A percentile compares a stretch with the other conserved stretches of the same genome.
Evolutionary conservation across 2,329 filamentous ascomycete genomes (phyloP).

Genomic region (Dothidotthia symphoricarpi): DNA sequence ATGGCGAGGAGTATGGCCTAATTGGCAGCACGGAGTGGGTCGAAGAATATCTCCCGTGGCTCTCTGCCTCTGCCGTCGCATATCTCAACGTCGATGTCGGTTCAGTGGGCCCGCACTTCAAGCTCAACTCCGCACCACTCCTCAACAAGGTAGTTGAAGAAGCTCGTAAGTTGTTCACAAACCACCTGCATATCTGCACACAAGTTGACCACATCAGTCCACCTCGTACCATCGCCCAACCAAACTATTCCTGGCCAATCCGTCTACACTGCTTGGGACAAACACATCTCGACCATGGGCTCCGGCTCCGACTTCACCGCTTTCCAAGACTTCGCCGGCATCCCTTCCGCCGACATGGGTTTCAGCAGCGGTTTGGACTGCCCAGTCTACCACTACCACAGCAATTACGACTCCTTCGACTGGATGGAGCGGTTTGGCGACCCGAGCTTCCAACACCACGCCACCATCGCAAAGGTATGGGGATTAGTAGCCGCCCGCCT

Average conservation of each 20-base stretch:
- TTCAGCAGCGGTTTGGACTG: slow-evolving; percentile 28
- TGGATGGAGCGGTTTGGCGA: slow-evolving; percentile 85
- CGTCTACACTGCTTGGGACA: slow-evolving; percentile 61
- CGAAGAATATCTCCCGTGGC: slow-evolving; percentile 82
- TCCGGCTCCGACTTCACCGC: slow-evolving; percentile 54
- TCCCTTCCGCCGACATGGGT: slow-evolving; percentile 50
- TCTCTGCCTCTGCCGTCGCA: slow-evolving; percentile 68
- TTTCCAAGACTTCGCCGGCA: slow-evolving; percentile 54
- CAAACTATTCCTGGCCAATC: slow-evolving; percentile 70
- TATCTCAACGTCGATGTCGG: slow-evolving; percentile 86
- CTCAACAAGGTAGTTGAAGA: slow-evolving; percentile 71
- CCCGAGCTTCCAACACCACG: slow-evolving; percentile 58
- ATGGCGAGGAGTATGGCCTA: slow-evolving; percentile 75
- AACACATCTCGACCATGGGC: slow-evolving; percentile 56
- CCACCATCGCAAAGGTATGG: slow-evolving; percentile 49
- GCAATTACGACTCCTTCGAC: slow-evolving; percentile 78
- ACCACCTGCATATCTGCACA: not conserved
- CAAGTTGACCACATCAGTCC: slow-evolving; percentile 22
- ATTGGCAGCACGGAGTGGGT: slow-evolving; percentile 91
- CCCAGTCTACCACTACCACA: slow-evolving; percentile 73
- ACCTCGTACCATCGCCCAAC: slow-evolving; percentile 56
- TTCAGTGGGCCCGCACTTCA: slow-evolving; percentile 63
- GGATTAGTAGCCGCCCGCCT: slow-evolving; percentile 48
- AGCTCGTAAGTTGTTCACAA: slow-evolving; percentile 44
- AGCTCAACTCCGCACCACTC: slow-evolving; percentile 67